Evolutionary conservation across 768 basidiomycete species (phyloP).

Genomic region (Lactifluus subvellereus): DNA sequence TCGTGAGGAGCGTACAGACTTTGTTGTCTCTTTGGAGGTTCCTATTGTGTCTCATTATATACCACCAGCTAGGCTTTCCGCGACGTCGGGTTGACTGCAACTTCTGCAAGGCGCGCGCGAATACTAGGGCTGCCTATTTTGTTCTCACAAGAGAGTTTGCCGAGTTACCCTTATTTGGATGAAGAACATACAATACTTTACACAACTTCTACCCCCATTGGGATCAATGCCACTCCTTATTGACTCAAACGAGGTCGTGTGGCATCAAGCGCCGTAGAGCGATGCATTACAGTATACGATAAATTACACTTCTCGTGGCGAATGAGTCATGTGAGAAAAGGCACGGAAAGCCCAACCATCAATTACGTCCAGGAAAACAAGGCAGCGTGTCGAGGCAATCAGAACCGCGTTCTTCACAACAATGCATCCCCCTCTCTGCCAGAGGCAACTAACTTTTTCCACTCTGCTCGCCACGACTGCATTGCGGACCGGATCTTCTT

Average conservation of each 20-base stretch:
- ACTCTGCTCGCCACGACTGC: slow-evolving; percentile 71
- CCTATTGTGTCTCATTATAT: slow-evolving; percentile 21
- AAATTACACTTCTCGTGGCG: slow-evolving; percentile 7
- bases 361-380: neutral
- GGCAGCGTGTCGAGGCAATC: neutral
- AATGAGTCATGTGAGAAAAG: slow-evolving; percentile 8
- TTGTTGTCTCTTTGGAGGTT: slow-evolving; percentile 17
- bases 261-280: no score
- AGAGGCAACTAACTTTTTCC: slow-evolving; percentile 60
- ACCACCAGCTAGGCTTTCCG: neutral
- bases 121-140: slow-evolving; percentile 8
- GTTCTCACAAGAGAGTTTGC: neutral
- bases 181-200: neutral
- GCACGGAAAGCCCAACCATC: neutral
- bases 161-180: neutral
- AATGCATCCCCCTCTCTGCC: slow-evolving; percentile 60
- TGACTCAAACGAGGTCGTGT: neutral
- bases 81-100: neutral
- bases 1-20: slow-evolving; percentile 1
- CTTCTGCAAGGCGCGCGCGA: no score
- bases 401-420: slow-evolving; percentile 36
- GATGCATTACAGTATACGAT: neutral
- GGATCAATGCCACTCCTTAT: neutral
- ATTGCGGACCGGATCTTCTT: slow-evolving; percentile 68
- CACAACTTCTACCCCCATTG: neutral